Base-by-base conservation (phyloP, 2,329 filamentous ascomycete species). In the Aureobasidium sp. region DNA sequence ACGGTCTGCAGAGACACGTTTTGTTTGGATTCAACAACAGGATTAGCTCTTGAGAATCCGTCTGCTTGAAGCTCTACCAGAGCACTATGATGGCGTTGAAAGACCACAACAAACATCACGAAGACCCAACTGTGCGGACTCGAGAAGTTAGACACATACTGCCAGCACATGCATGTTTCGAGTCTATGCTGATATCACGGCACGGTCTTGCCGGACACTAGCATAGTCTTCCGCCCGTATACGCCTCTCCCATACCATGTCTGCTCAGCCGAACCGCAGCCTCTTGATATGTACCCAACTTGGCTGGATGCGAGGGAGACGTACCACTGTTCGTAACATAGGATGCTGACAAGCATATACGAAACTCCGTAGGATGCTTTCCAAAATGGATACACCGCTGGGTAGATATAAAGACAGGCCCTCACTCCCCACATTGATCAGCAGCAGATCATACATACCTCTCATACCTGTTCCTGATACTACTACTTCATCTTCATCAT, bases 181-280 rank as follows among this genome's bases (percentile, higher is more conserved):
- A 41, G 34, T 31, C 20, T 39, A 44, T 41, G 44, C 44, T 49
- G 44, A 39, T 36, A 49, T 20, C 31, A 59, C 56, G 56, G 56
- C 56, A 59, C 56, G 44, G 34, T 59, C 44, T 29, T 49, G 56
- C 56, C 56, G 56, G 15, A 44, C 41, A 59, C 56, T 59, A 59
- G 56, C 22, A 59, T 29, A 11, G 29, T 41, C 22, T 39, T 8
- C 37, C 39, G 52, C 20, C 27, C 55, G 55, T 58, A 47, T 58
- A 58, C 27, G 55, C 55, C 44, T 44, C 56, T 45, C 41, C 44
- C 34, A 59, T 59, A 59, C 56, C 56, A 59, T 39, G 36, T 20
- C 56, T 48, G 27, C 55, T 29, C 11, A 58, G 25, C 41, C 56
- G 44, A 41, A 29, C 27, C 29, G 27, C 55, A 58, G 34, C 9